Evolutionary conservation across 2,329 filamentous ascomycete genomes (phyloP).

Genomic region (Aspergillus sp.): DNA sequence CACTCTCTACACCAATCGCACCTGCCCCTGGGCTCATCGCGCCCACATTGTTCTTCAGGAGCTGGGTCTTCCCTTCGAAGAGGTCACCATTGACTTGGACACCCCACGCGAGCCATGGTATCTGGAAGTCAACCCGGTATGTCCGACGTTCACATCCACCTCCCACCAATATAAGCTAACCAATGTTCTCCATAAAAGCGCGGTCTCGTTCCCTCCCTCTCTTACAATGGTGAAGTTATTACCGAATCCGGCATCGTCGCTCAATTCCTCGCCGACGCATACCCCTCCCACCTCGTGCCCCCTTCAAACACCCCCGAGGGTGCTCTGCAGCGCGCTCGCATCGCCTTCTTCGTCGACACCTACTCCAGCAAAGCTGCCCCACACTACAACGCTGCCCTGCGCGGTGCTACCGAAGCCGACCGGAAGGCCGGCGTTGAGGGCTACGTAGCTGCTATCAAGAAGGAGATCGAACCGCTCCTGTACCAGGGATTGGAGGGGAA

Average conservation of each 20-base stretch:
- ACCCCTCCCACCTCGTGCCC: conserved; percentile 65
- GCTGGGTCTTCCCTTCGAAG: conserved; percentile 65
- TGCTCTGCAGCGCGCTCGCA: conserved; percentile 65
- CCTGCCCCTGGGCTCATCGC: conserved; percentile 74
- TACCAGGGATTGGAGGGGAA: conserved; percentile 39
- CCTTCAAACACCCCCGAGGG: conserved; percentile 57
- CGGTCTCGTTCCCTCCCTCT: conserved; percentile 72
- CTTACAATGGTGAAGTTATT: conserved; percentile 69
- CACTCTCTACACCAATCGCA: conserved; percentile 69
- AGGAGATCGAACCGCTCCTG: conserved; percentile 74
- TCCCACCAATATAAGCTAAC: not conserved
- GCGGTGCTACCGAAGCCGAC: conserved; percentile 53
- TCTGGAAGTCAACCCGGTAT: conserved; percentile 70
- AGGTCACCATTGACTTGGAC: conserved; percentile 71
- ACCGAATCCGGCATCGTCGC: conserved; percentile 73
- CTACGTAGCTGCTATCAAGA: conserved; percentile 59
- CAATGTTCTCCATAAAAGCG: conserved; percentile 44
- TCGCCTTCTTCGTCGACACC: conserved; percentile 72
- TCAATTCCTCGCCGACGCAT: conserved; percentile 69
- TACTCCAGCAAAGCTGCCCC: conserved; percentile 64
- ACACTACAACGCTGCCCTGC: conserved; percentile 50
- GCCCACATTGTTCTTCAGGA: conserved; percentile 71
- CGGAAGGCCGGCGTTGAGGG: conserved; percentile 52
- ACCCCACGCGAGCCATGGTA: conserved; percentile 72
- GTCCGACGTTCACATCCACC: conserved; percentile 8